Conservation (phyloP, 2,329 filamentous ascomycete genomes). For the Leptographium radiaticola region DNA sequence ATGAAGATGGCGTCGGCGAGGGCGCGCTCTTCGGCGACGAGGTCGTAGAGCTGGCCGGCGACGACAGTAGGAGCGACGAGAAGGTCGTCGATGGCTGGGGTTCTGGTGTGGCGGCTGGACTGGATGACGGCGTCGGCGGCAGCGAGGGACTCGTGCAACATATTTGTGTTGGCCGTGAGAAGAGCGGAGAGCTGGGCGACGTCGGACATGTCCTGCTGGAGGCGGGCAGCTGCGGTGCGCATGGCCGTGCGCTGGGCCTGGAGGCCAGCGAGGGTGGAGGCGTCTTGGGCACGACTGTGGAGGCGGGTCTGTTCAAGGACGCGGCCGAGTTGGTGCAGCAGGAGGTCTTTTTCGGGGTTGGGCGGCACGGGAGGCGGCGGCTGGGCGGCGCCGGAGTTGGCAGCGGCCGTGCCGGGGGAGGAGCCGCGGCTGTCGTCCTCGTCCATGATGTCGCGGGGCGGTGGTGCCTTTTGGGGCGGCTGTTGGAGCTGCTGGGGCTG, state of each 20-base stretch:
- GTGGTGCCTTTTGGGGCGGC: slow-evolving; percentile 24
- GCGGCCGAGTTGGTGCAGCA: slow-evolving; percentile 63
- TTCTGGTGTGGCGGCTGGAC: slow-evolving; percentile 52
- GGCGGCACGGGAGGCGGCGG: slow-evolving; percentile 77
- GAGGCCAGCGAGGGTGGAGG: slow-evolving; percentile 60
- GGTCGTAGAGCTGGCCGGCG: slow-evolving; percentile 78
- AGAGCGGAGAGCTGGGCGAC: slow-evolving; percentile 58
- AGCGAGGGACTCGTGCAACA: slow-evolving; percentile 63
- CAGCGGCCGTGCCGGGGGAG: neutral
- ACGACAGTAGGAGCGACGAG: slow-evolving; percentile 90
- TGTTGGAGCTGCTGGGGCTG: slow-evolving; percentile 18
- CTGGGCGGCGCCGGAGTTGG: slow-evolving; percentile 12
- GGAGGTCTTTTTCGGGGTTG: slow-evolving; percentile 87
- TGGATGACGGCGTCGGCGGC: slow-evolving; percentile 70
- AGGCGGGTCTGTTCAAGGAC: slow-evolving; percentile 57
- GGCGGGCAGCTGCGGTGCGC: slow-evolving; percentile 49
- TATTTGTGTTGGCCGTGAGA: slow-evolving; percentile 62
- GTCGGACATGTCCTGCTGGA: slow-evolving; percentile 62
- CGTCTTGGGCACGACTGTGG: slow-evolving; percentile 57
- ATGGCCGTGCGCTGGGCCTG: slow-evolving; percentile 70
- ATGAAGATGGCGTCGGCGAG: slow-evolving; percentile 80
- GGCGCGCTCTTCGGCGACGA: slow-evolving; percentile 79
- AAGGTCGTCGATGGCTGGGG: slow-evolving; percentile 76
- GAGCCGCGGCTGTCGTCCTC: slow-evolving; percentile 26
- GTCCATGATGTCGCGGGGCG: slow-evolving; percentile 41